Evolutionary conservation across 345 rosid genomes (phyloP).

Genomic region (Nephelium lappaceum): DNA sequence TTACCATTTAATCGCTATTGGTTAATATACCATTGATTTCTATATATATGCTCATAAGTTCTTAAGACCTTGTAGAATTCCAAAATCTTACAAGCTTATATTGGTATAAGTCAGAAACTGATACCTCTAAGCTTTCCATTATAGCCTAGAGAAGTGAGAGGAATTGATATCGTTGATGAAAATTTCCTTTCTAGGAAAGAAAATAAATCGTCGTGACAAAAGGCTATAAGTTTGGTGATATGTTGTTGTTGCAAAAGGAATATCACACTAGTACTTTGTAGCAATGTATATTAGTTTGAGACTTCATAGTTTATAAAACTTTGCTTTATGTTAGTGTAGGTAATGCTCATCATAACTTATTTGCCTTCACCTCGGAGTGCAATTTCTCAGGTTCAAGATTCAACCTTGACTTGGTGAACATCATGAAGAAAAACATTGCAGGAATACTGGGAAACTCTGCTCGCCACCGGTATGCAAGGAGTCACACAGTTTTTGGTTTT

Average conservation of each 20-base stretch:
- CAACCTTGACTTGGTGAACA: conserved; percentile 70
- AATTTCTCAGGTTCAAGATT: conserved; percentile 92
- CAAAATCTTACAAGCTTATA: background rate
- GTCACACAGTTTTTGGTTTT: conserved; percentile 3
- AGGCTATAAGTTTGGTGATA: background rate
- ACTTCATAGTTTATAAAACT: background rate
- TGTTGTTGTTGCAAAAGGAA: background rate
- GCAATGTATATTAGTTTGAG: background rate
- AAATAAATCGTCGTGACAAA: background rate
- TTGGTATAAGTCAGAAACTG: background rate
- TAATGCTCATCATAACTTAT: conserved; percentile 62
- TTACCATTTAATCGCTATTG: background rate
- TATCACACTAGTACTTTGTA: background rate
- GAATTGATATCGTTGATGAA: background rate
- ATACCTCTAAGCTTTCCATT: background rate
- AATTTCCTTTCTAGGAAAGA: background rate
- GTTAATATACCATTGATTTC: background rate
- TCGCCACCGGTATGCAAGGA: conserved; percentile 51
- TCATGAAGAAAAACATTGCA: conserved; percentile 61
- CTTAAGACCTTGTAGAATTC: background rate
- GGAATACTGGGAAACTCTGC: conserved; percentile 54
- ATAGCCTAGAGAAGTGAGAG: background rate
- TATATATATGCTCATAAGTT: background rate
- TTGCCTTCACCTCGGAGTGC: conserved; percentile 95
- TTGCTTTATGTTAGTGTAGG: conserved; percentile 49